Base-by-base conservation (phyloP, 2,329 filamentous ascomycete genomes). In the Trichoderma sp. region DNA sequence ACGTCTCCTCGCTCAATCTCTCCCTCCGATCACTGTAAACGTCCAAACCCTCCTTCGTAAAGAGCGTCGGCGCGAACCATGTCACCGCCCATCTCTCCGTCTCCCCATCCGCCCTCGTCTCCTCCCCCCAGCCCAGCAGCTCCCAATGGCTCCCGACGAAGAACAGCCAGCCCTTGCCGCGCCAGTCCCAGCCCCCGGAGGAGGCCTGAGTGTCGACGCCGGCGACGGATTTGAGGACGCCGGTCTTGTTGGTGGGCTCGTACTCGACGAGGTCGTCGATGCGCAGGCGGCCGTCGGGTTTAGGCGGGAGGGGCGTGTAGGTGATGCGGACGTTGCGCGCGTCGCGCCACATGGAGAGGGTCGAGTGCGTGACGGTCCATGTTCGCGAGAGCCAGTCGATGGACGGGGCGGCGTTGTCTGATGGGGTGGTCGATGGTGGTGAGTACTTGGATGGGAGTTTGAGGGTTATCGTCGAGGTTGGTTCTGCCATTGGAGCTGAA, bases 11-110 rank as follows among this genome's bases (percentile, higher is more conserved):
- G 63, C 81, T 83, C 68, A 92, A 68, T 0, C 90, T 90, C 67
- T 82, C 83, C 59, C 78, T 82, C 17, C 83, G 80, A 70, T 90
- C 82, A 52, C 86, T 88, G 75, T 94, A 95, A 10, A 96, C 77
- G 77, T 96, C 92, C 34, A 96, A 72, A 0, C 92, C 92, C 64
- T 92, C 90, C 68, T 90, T 89, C 7, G 92, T 95, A 71, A 96
- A 96, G 51, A 93, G 70, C 26, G 91, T 96, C 72, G 90, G 88
- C 68, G 89, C 88, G 76, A 96, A 96, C 82, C 89, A 94, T 5
- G 91, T 96, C 15, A 96, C 90, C 1, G 85, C 87, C 90, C 91
- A 96, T 70, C 83, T 82, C 75, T 87, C 84, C 55, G 71, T 74
- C 9, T 72, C 74, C 0, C 77, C 77, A 39, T 75, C 79, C 15